Evolutionary conservation across 2,329 filamentous ascomycete species (phyloP), one percentile per base, ranked within the genome.

Genomic region (Coleophoma cylindrospora): DNA sequence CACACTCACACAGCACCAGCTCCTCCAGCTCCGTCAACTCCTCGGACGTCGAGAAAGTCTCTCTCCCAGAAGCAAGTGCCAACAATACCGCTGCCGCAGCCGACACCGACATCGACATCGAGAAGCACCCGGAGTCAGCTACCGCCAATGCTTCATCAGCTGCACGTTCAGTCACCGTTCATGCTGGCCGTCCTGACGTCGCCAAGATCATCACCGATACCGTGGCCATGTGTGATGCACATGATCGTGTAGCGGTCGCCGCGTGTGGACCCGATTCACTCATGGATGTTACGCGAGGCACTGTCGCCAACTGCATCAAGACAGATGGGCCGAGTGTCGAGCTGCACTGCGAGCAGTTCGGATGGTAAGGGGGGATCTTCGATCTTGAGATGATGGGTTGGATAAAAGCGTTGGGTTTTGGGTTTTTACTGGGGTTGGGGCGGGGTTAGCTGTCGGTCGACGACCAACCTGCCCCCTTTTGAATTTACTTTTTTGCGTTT

Each of bases 251-350:
- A 19, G 64, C 72, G 9, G 66, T 79, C 38, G 74, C 71, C 3
- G 74, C 70, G 2, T 79, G 76, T 60, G 75, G 75, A 3, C 75
- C 76, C 1, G 65, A 67, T 19, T 61, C 66, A 4, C 56, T 79
- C 45, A 73, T 76, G 64, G 63, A 64, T 43, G 62, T 65, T 3
- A 72, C 74, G n/a, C 67, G 75, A 41, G 66, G 72, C 27, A 69
- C 71, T 0, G 69, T 71, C 9, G 74, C 75, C 3, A 64, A 62
- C 32, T 67, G 68, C 54, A 76, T 79, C 34, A 64, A 61, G 1
- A 62, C 66, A 1, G 64, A 68, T 21, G 75, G 75, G 3, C 72
- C 75, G 1, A 72, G 69, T 27, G 67, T 79, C n/a, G 74, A 77
- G 58, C 63, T 77, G 43, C 74, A 78, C 57, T 74, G 70, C 53